Percentiles rank a stretch among this genome's conserved stretches.
These are phyloP conservation scores for Balakata baccata DNA, from an alignment of 345 rosid genomes.

Conservation along the genomic window DNA sequence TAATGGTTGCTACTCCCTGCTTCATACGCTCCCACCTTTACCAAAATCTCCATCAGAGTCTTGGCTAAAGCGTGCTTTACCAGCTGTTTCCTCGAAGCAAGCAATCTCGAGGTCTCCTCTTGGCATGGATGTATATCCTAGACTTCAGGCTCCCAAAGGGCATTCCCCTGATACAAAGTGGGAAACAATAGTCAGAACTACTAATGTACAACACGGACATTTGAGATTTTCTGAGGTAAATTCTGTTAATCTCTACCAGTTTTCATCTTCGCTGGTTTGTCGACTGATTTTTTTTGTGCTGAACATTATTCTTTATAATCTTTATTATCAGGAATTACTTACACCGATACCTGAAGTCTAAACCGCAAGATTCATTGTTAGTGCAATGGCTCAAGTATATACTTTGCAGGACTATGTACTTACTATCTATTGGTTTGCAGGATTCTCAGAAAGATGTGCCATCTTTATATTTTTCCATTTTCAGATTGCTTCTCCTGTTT, in stretches of 20 bases:
- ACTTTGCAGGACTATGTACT: conserved; percentile 7
- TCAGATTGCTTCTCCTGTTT: not conserved
- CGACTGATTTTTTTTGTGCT: not conserved
- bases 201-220: conserved; percentile 51
- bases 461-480: not conserved
- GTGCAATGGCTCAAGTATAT: conserved; percentile 11
- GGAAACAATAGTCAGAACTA: conserved; percentile 72
- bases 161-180: conserved; percentile 47
- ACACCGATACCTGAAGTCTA: conserved; percentile 41
- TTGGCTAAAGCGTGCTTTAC: conserved; percentile 73
- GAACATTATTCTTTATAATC: not conserved
- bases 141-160: conserved; percentile 30
- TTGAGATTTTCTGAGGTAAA: conserved; percentile 61
- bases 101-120: conserved; percentile 38
- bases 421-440: not conserved
- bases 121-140: conserved; percentile 22
- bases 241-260: not conserved
- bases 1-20: conserved; percentile 24
- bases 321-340: conserved; percentile 36
- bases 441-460: not conserved
- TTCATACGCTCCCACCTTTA: conserved; percentile 58
- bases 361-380: conserved; percentile 1
- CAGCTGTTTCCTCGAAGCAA: conserved; percentile 48
- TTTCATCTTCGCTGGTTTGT: not conserved
- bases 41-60: conserved; percentile 93